Base-by-base conservation (phyloP, 169 alveolate species). In the Toxoplasma gondii region DNA sequence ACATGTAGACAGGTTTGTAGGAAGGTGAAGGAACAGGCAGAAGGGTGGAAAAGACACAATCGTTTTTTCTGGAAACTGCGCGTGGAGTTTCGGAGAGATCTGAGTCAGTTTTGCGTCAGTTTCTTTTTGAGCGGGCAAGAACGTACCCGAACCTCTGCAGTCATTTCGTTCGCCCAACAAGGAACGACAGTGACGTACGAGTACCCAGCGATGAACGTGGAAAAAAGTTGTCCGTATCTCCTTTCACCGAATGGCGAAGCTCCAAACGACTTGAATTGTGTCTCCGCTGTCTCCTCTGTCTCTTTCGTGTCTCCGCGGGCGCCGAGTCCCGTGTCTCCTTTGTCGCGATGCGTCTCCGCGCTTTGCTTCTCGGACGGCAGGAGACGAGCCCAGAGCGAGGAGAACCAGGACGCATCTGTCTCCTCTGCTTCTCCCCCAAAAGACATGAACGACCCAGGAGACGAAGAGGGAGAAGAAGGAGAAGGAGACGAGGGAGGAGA, bases 121-220 rank as follows among this genome's bases (percentile, higher is more conserved):
- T n/a, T n/a, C n/a, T n/a, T n/a, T n/a, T n/a, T n/a, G n/a, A n/a
- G n/a, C n/a, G n/a, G n/a, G n/a, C n/a, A n/a, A 49, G n/a, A 27
- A 64, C 74, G 4, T 39, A 93, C 95, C n/a, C 70, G 45, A 31
- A 83, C 92, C n/a, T 81, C 88, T n/a, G 82, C 82, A n/a, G 39
- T 34, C 92, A 93, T 93, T 69, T 93, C 95, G 67, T 93, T 93
- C 45, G 92, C 92, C 95, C 95, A 93, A 82, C 91, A 93, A 12
- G 95, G 95, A 27, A 93, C 74, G 0, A 93, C 81, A 0, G 81
- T 83, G 67, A 93, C 95, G 43, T 84, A 93, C 41, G 93, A 88
- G 43, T 93, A 93, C 29, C 58, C 38, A 10, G 95, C 95, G 45
- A 93, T 36, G 43, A 93, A 82, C 44, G 88, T 93, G 80, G 92